phyloP scores from a whole-genome alignment of 805 yeast genomes.

The Scheffersomyces spartinae region DNA sequence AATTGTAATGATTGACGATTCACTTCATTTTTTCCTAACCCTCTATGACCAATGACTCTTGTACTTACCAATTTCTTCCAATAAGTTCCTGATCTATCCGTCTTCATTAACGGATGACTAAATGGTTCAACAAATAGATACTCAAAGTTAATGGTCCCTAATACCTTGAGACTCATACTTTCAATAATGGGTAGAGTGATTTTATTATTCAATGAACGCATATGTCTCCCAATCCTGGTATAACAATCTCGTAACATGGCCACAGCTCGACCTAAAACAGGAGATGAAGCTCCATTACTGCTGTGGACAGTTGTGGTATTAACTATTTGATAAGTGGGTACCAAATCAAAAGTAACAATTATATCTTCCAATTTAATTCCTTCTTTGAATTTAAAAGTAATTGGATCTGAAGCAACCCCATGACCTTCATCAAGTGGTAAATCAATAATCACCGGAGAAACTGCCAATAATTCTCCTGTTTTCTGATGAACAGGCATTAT shows the following conservation, averaged over 20 bases:
- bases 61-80: conserved; percentile 88
- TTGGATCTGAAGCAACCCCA: conserved; percentile 60
- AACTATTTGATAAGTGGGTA: conserved; percentile 68
- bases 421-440: conserved; percentile 75
- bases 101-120: conserved; percentile 51
- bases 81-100: conserved; percentile 65
- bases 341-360: conserved; percentile 67
- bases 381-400: conserved; percentile 52
- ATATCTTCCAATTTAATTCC: conserved; percentile 38
- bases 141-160: conserved; percentile 74
- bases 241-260: conserved; percentile 53
- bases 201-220: conserved; percentile 53
- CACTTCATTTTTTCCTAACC: conserved; percentile 77
- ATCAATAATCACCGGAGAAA: conserved; percentile 56
- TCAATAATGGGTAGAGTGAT: conserved; percentile 71
- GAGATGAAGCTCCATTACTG: conserved; percentile 2
- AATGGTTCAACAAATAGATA: conserved; percentile 63
- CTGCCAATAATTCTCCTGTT: conserved; percentile 29
- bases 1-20: conserved; percentile 70
- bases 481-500: conserved; percentile 34
- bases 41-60: conserved; percentile 92
- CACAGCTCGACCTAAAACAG: conserved; percentile 71
- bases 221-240: conserved; percentile 56
- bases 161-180: conserved; percentile 52
- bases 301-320: conserved; percentile 7